Evolutionary conservation across 1,139 yeast genomes (phyloP), one percentile per base, ranked within the genome.

Genomic region (Candida sp.): DNA sequence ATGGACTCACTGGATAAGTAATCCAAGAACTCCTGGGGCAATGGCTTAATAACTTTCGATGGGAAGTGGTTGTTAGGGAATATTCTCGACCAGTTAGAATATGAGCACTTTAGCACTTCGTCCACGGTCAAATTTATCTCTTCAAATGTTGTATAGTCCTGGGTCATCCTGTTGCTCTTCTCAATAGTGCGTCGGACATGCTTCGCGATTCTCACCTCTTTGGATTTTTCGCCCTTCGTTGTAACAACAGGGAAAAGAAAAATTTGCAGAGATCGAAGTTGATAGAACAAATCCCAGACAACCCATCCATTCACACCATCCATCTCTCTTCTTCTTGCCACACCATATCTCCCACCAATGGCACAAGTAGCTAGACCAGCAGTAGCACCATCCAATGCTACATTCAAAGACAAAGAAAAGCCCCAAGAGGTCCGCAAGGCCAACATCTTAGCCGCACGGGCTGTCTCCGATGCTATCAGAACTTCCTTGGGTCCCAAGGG

Each of bases 401-500:
- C 96, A 45, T 94, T 94, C 77, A 89, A 86, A 67, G 94, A 92
- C 73, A 92, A 88, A 69, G 99, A 96, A 67, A 94, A 96, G 80
- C 99, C 99, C 11, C 96, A 89, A 68, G 99, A 94, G 73, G 98
- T 96, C 51, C 89, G 99, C 59, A 87, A 84, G 69, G 86, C 96
- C 51, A 96, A 96, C 67, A 93, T 96, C 59, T 79, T 90, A 55
- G 99, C 99, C 1, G 99, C 98, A 7, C 80, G 96, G 63, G 98
- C 99, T 3, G 99, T 96, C 39, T 94, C 98, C 2, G 99, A 96
- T 71, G 99, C 99, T 48, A 92, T 94, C 66, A 83, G 99, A 70
- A 94, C 99, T 3, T 92, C 98, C 8, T 77, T 94, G 53, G 99
- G 99, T 34, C 99, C 99, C 49, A 93, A 92, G 70, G 99, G 99